A percentile compares a stretch with the other conserved stretches of the same genome.
Conservation (phyloP, 2,329 filamentous ascomycete species). For the Aureobasidium leucospermi region DNA sequence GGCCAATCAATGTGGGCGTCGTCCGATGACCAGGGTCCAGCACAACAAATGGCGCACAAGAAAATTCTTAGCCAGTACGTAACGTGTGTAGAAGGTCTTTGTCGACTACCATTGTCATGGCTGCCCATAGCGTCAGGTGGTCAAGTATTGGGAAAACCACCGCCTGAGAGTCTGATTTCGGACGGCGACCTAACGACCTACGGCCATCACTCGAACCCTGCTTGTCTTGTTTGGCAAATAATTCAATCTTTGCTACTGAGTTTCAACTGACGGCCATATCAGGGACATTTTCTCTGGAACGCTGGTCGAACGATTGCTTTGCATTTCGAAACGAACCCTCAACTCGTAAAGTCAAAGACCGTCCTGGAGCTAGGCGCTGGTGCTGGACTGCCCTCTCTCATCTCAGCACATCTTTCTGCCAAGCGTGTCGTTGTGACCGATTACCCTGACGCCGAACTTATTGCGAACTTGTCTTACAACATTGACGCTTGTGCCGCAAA, state of each 20-base stretch:
- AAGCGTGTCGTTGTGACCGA: conserved; percentile 67
- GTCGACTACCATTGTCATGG: no score
- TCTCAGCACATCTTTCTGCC: conserved; percentile 68
- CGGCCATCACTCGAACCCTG: no score
- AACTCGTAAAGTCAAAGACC: conserved; percentile 57
- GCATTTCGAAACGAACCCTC: conserved; percentile 66
- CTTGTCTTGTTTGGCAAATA: no score
- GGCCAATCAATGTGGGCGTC: neutral
- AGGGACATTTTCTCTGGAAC: conserved; percentile 88
- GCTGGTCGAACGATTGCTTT: conserved; percentile 69
- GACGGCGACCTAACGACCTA: no score
- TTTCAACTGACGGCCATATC: neutral
- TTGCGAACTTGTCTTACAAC: conserved; percentile 72
- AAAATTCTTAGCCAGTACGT: no score
- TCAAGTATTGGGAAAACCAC: no score
- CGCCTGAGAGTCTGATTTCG: no score
- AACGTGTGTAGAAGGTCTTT: no score
- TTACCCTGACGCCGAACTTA: conserved; percentile 77
- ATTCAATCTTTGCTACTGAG: neutral
- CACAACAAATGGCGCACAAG: no score
- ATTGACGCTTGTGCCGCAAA: conserved; percentile 50
- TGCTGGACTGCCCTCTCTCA: conserved; percentile 70
- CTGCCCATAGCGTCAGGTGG: no score
- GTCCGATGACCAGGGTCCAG: no score
- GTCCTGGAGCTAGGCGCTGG: conserved; percentile 86